Percentiles rank a stretch among this genome's conserved stretches.
Conservation (phyloP, 345 rosid genomes). For the Boechera stricta region DNA sequence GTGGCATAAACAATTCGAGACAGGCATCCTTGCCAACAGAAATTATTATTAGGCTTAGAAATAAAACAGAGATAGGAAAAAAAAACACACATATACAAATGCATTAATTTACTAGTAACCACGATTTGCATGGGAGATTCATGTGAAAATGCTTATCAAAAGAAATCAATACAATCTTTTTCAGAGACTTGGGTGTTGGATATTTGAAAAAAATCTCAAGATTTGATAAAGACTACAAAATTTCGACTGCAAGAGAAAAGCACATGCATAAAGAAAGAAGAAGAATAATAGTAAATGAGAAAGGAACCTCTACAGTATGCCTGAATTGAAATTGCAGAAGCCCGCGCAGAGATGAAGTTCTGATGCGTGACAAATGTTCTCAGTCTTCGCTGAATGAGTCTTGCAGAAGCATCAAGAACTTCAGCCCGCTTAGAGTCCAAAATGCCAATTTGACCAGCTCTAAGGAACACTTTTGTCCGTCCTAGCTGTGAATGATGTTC, state of each 20-base stretch:
- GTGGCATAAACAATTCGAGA: slow-evolving; percentile 62
- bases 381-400: slow-evolving; percentile 67
- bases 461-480: slow-evolving; percentile 89
- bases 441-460: slow-evolving; percentile 97
- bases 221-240: background rate
- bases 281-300: slow-evolving; percentile 30
- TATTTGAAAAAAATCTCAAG: slow-evolving; percentile 5
- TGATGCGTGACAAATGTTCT: slow-evolving; percentile 65
- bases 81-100: slow-evolving; percentile 12
- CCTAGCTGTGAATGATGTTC: slow-evolving; percentile 69
- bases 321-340: slow-evolving; percentile 75
- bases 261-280: slow-evolving; percentile 23
- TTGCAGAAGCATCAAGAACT: slow-evolving; percentile 86
- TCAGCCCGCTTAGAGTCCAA: slow-evolving; percentile 83
- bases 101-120: slow-evolving; percentile 1
- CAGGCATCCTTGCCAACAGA: slow-evolving; percentile 70
- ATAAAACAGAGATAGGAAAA: slow-evolving; percentile 20
- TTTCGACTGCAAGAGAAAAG: slow-evolving; percentile 10
- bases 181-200: slow-evolving; percentile 12
- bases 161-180: background rate
- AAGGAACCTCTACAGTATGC: slow-evolving; percentile 83
- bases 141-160: slow-evolving; percentile 30
- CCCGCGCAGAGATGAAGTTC: slow-evolving; percentile 57
- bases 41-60: slow-evolving; percentile 41
- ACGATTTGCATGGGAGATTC: slow-evolving; percentile 1